Conservation (phyloP, 2,329 filamentous ascomycete species). For the Alternaria sp. region DNA sequence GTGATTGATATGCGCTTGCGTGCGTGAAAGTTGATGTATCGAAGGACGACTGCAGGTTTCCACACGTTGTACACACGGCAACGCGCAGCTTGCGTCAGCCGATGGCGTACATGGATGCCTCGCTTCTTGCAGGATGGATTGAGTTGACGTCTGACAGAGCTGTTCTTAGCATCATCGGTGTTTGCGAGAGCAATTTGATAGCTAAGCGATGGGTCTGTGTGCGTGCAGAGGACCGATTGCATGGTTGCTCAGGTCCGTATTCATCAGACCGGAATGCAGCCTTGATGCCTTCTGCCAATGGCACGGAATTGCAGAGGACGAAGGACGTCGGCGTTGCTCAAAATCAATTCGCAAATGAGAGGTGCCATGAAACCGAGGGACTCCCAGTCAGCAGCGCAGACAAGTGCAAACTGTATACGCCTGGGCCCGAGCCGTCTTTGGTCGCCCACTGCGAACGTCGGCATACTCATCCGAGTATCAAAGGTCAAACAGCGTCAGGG, state of each 20-base stretch:
- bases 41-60: slow-evolving; percentile 28
- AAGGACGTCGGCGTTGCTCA: not conserved
- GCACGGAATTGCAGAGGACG: slow-evolving; percentile 2
- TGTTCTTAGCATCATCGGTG: not conserved
- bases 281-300: slow-evolving; percentile 6
- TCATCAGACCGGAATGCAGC: slow-evolving; percentile 2
- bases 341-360: slow-evolving; percentile 5
- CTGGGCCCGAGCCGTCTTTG: not conserved
- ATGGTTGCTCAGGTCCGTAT: not conserved
- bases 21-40: slow-evolving; percentile 18
- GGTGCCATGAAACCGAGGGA: not conserved
- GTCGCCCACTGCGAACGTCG: slow-evolving; percentile 3
- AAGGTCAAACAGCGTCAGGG: slow-evolving; percentile 2
- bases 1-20: slow-evolving; percentile 32
- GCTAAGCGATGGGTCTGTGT: slow-evolving; percentile 1
- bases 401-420: not conserved
- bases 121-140: slow-evolving; percentile 8
- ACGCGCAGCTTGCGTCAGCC: slow-evolving; percentile 13
- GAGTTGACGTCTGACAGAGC: slow-evolving; percentile 8
- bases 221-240: not conserved
- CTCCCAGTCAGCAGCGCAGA: not conserved
- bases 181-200: not conserved
- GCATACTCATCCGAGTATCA: slow-evolving; percentile 12
- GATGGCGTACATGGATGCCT: slow-evolving; percentile 8
- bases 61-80: slow-evolving; percentile 17